phyloP scores from a whole-genome alignment of 2,329 filamentous ascomycete species.

The Hymenoscyphus fraxineus region DNA sequence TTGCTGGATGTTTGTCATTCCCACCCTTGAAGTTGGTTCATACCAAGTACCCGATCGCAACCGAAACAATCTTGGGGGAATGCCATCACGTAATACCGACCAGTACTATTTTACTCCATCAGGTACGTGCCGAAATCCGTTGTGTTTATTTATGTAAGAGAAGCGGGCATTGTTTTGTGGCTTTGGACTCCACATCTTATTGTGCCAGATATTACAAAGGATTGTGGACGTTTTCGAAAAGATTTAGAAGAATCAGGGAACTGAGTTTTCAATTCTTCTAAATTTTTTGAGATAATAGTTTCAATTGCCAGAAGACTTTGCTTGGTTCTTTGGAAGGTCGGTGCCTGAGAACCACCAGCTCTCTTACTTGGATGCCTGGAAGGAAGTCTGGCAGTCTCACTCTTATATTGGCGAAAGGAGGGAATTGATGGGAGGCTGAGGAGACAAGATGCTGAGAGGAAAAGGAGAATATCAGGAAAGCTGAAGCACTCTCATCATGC shows the following conservation, averaged over 20 bases:
- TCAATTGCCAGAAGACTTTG: too few relatives aligned
- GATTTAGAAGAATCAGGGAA: neutral
- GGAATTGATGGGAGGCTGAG: neutral
- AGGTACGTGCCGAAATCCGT: constrained; percentile 6
- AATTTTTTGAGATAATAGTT: too few relatives aligned
- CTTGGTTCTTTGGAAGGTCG: too few relatives aligned
- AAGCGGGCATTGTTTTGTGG: too few relatives aligned
- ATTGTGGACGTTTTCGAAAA: neutral
- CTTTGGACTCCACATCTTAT: too few relatives aligned
- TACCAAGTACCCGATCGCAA: neutral
- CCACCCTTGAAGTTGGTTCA: constrained; percentile 8
- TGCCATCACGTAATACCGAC: constrained; percentile 3
- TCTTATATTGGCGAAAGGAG: neutral
- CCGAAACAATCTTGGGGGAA: neutral
- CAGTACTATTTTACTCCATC: constrained; percentile 9
- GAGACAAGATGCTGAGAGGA: neutral
- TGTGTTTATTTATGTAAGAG: neutral
- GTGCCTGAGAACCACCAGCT: too few relatives aligned
- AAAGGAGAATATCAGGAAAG: neutral
- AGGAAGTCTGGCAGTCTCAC: neutral
- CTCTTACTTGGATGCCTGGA: neutral
- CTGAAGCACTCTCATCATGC: neutral
- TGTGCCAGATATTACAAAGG: too few relatives aligned
- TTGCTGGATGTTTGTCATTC: constrained; percentile 29
- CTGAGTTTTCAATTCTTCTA: too few relatives aligned